Conservation (phyloP, 345 rosid genomes). For the Corchorus capsularis region DNA sequence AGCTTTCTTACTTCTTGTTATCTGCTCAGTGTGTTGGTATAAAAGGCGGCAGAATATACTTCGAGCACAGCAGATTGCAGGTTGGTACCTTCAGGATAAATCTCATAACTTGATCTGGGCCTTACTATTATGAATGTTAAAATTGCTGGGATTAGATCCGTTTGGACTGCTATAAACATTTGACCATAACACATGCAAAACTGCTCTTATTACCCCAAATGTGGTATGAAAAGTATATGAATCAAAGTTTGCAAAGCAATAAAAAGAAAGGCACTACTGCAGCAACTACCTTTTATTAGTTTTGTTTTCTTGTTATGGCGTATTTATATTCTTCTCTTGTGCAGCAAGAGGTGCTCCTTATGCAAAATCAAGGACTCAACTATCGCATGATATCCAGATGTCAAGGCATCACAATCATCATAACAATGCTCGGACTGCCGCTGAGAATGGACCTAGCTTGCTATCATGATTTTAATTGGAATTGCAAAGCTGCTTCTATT, state of each 20-base stretch:
- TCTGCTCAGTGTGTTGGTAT: conserved; percentile 72
- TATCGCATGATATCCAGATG: conserved; percentile 84
- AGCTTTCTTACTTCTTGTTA: conserved; percentile 54
- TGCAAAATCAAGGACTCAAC: conserved; percentile 88
- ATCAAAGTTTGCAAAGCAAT: not conserved
- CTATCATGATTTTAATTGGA: conserved; percentile 48
- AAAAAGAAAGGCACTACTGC: not conserved
- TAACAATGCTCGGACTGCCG: conserved; percentile 71
- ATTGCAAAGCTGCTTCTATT: conserved; percentile 10
- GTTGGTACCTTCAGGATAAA: conserved; percentile 38
- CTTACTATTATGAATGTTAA: not conserved
- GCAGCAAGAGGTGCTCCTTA: conserved; percentile 97
- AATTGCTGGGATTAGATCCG: not conserved
- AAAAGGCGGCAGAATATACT: conserved; percentile 92
- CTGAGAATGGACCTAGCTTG: conserved; percentile 76
- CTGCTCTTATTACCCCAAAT: not conserved
- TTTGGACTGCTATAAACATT: not conserved
- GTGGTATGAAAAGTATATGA: not conserved
- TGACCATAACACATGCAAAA: not conserved
- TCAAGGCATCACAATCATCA: conserved; percentile 65
- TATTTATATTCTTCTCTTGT: conserved; percentile 22
- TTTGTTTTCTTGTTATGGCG: not conserved
- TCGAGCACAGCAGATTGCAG: conserved; percentile 81
- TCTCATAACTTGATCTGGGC: not conserved
- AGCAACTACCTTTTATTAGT: not conserved